Evolutionary conservation across 441 rosid species (phyloP), one percentile per base, ranked within the genome.

Genomic region (Jatropha podagrica): DNA sequence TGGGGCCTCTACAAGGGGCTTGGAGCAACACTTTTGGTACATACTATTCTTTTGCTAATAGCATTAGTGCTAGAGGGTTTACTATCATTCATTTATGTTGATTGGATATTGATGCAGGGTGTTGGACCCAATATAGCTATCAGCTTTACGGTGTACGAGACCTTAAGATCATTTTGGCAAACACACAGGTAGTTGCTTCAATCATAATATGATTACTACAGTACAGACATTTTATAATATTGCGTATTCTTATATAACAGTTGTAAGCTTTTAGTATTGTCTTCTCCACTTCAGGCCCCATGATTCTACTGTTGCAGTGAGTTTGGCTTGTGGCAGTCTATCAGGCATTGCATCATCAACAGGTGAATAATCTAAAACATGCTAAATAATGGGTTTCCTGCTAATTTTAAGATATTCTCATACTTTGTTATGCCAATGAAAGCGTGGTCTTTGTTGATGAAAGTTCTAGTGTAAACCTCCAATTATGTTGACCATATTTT

Each of bases 51-150:
- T 56, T 17, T 52, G 37, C 15, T 65, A 65, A 38, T 69, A 55
- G 44, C 64, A 27, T 77, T 72, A 69, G 18, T 64, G 15, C 69
- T 54, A 14, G 40, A 62, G 27, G 14, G 54, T 52, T 44, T 12
- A 51, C 65, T 11, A 17, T 59, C 54, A 20, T 66, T 61, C 7
- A 44, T 63, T 32, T 64, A 51, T 71, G 41, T 71, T 44, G 65
- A 63, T 78, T 64, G 73, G 64, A n/a, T 62, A 11, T 23, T 49
- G 49, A 72, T 85, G 77, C 79, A 93, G 96, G 95, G 97, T 75
- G 99, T 93, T 69, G 96, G 99, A 66, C 99, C 98, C 38, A 95
- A 84, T 78, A 88, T 93, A 65, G 99, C 99, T 71, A 92, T 95
- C 75, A 86, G 96, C 85, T 95, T 95, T 80, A 89, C 98, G 1